Conservation (phyloP, 495 filamentous ascomycete species). For the Lentithecium fluviatile region DNA sequence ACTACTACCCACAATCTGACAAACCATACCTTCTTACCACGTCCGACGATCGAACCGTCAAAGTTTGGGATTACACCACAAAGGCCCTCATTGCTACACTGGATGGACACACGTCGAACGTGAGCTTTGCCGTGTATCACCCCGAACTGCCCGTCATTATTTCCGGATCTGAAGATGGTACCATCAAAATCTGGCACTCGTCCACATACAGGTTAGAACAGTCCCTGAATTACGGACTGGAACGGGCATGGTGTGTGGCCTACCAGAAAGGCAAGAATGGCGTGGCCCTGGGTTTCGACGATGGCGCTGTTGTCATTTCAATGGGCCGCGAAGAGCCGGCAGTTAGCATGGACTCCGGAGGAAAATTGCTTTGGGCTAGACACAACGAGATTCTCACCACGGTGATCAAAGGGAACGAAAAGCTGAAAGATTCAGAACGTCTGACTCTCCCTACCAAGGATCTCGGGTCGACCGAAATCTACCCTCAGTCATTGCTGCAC, state of each 20-base stretch:
- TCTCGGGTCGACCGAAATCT: constrained; percentile 91
- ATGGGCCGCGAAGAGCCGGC: constrained; percentile 97
- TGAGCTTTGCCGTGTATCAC: constrained; percentile 98
- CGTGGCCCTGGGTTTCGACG: constrained; percentile 93
- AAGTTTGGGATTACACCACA: constrained; percentile 97
- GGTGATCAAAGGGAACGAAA: constrained; percentile 89
- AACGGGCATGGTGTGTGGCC: constrained; percentile 95
- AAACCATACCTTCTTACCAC: constrained; percentile 97
- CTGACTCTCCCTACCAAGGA: constrained; percentile 89
- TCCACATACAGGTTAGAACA: constrained; percentile 95
- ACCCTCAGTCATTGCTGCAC: constrained; percentile 89
- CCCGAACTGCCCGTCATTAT: constrained; percentile 97
- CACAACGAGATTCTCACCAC: constrained; percentile 93
- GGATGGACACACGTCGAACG: constrained; percentile 96
- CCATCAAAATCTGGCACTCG: constrained; percentile 97
- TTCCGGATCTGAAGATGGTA: constrained; percentile 97
- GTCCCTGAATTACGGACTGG: constrained; percentile 89
- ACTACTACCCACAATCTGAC: constrained; percentile 94
- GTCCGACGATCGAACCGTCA: constrained; percentile 74
- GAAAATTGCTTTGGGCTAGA: constrained; percentile 92
- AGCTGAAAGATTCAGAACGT: constrained; percentile 82
- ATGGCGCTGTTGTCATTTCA: constrained; percentile 95
- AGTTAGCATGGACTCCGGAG: constrained; percentile 73
- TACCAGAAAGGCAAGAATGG: constrained; percentile 93
- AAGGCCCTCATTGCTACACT: constrained; percentile 95